phyloP scores from a whole-genome alignment of 2,329 filamentous ascomycete genomes.

The Teratosphaeria gauchensis region DNA sequence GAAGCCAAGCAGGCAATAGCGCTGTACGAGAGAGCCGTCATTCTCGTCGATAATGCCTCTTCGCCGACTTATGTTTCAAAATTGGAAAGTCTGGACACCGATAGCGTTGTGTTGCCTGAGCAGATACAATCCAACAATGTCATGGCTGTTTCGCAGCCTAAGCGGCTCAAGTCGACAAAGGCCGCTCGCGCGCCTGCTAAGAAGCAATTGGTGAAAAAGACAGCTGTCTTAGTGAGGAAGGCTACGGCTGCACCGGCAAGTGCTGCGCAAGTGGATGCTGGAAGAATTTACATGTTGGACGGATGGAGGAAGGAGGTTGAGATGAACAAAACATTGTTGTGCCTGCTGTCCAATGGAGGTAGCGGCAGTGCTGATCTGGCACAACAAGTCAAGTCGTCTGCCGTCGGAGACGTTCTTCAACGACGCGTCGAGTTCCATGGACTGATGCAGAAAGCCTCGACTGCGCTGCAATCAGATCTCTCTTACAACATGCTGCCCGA shows the following conservation, averaged over 20 bases:
- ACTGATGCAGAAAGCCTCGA: slow-evolving; percentile 4
- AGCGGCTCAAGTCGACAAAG: slow-evolving; percentile 34
- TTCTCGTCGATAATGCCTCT: neutral
- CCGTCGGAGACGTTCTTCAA: neutral
- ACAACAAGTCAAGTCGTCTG: neutral
- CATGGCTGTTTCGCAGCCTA: no score
- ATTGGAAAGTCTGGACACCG: neutral
- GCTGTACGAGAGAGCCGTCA: slow-evolving; percentile 13
- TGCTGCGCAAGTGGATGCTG: neutral
- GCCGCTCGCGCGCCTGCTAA: neutral
- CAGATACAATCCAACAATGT: neutral
- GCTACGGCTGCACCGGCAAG: neutral
- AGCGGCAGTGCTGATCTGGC: neutral
- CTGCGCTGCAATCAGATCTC: slow-evolving; percentile 52
- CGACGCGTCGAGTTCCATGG: neutral
- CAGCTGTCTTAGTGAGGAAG: neutral
- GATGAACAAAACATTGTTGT: neutral
- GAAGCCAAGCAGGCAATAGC: slow-evolving; percentile 12
- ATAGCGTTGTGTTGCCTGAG: neutral
- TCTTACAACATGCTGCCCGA: slow-evolving; percentile 50
- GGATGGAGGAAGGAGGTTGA: neutral
- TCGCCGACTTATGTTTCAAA: neutral
- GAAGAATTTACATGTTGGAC: slow-evolving; percentile 9
- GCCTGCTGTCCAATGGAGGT: neutral
- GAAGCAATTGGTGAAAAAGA: neutral